Percentiles rank a stretch among this genome's conserved stretches.
These are phyloP conservation scores for Backusella tuberculispora DNA, from an alignment of 192 early-diverging fungal species.

Conservation along the genomic window DNA sequence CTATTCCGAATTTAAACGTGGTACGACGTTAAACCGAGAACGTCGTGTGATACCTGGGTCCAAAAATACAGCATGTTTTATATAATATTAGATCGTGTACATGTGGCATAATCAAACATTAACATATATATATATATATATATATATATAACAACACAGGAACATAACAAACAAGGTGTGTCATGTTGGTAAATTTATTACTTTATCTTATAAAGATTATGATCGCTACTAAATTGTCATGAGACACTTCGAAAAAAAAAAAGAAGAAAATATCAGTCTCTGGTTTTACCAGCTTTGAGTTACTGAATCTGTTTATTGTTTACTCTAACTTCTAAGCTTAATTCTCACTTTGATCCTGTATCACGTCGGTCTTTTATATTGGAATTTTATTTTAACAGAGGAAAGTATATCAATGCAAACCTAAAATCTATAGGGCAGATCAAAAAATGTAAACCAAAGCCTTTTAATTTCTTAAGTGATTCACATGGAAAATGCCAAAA, in stretches of 20 bases:
- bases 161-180: neutral
- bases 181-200: constrained; percentile 1
- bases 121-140: neutral
- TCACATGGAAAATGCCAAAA: constrained; percentile 17
- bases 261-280: neutral
- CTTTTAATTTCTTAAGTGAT: neutral
- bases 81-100: constrained; percentile 15
- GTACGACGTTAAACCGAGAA: constrained; percentile 9
- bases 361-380: constrained; percentile 6
- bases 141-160: neutral
- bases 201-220: constrained; percentile 1
- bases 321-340: neutral
- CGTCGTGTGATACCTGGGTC: constrained; percentile 19
- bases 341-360: constrained; percentile 5
- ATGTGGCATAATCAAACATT: constrained; percentile 12
- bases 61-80: constrained; percentile 14
- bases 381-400: neutral
- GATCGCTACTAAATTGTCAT: neutral
- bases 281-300: neutral
- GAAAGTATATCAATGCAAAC: neutral
- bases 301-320: neutral
- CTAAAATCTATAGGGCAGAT: neutral
- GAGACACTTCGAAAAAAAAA: neutral
- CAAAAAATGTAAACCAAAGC: neutral
- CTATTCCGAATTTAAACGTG: constrained; percentile 4